These are phyloP conservation scores for Dioszegia aurantiaca DNA, from an alignment of 768 basidiomycete species.

Conservation along the genomic window DNA sequence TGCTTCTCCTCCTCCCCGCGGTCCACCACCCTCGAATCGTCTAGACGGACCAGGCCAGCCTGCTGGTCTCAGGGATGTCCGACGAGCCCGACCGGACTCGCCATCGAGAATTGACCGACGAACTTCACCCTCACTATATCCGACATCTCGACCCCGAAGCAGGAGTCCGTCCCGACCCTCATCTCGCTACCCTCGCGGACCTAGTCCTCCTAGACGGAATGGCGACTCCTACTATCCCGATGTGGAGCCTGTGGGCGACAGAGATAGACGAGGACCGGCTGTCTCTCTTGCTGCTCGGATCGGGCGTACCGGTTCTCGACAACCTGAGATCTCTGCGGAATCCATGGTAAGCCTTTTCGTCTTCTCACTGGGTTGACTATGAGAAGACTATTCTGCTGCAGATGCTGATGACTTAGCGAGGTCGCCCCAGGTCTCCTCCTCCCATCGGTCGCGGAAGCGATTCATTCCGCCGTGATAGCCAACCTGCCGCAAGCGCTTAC, in stretches of 20 bases:
- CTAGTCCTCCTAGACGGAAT: conserved; percentile 9
- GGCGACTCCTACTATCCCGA: conserved; percentile 14
- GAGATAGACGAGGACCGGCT: neutral
- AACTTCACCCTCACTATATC: neutral
- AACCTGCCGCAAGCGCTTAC: neutral
- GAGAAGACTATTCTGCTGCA: neutral
- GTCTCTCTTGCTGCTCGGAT: conserved; percentile 3
- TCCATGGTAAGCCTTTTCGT: neutral
- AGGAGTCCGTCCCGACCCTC: neutral
- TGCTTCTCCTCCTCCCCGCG: conserved; percentile 4
- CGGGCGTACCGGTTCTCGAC: neutral
- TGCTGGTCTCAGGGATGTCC: neutral
- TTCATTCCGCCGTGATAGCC: neutral
- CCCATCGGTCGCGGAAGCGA: neutral
- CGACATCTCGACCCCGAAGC: neutral
- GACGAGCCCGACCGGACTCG: conserved; percentile 9
- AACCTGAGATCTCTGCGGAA: neutral
- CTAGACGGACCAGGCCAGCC: conserved; percentile 9
- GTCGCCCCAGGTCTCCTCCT: neutral
- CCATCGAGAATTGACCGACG: neutral
- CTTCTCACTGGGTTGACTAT: neutral
- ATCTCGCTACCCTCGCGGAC: neutral
- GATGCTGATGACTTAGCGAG: conserved; percentile 7
- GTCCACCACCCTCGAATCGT: conserved; percentile 4
- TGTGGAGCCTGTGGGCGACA: neutral